Evolutionary conservation across 192 early-diverging fungal genomes (phyloP), one percentile per base, ranked within the genome.

Genomic region (Coemansia sp.): DNA sequence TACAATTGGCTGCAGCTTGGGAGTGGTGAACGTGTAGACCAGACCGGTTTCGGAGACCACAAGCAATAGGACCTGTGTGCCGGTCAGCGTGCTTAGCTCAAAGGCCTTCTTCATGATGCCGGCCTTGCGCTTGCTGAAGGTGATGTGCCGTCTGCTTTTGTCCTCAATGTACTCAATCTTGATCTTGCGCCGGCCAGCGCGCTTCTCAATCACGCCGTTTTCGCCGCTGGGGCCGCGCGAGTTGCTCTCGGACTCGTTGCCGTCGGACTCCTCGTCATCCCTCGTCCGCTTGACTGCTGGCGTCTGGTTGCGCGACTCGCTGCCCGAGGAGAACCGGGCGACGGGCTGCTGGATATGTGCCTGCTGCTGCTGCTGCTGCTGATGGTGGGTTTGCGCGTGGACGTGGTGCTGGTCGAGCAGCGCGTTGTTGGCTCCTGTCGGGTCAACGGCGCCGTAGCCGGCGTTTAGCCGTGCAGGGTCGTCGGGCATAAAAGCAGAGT

Each of bases 101-200:
- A 89, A 94, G 5, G 92, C 94, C 86, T 97, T 97, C 74, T 97
- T 97, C 94, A 97, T 94, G 58, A 97, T 93, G 36, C 94, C 94
- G 11, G 92, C 88, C 66, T 94, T 95, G 59, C 94, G 83, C 67
- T 97, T 97, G 60, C 83, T 86, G 55, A 97, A 95, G 3, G 94
- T 95, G 55, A 95, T 94, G 64, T 93, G 92, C 39, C 94, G 84
- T 53, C 92, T 75, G 46, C 82, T 85, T 76, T 94, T 94, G 66
- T 95, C 94, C 39, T 91, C 87, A 39, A 97, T 97, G 53, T 89
- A 94, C 60, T 93, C 90, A 63, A 97, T 97, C 68, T 93, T 93
- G 70, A 97, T 94, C 73, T 95, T 95, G 65, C 94, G 82, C 40
- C 94, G 81, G 3, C 92, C 91, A 25, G 84, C 73, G 4, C 86